Percentiles rank a stretch among this genome's conserved stretches.
Evolutionary conservation across 1,284 basidiomycete genomes (phyloP).

Genomic region (Puccinia triticina): DNA sequence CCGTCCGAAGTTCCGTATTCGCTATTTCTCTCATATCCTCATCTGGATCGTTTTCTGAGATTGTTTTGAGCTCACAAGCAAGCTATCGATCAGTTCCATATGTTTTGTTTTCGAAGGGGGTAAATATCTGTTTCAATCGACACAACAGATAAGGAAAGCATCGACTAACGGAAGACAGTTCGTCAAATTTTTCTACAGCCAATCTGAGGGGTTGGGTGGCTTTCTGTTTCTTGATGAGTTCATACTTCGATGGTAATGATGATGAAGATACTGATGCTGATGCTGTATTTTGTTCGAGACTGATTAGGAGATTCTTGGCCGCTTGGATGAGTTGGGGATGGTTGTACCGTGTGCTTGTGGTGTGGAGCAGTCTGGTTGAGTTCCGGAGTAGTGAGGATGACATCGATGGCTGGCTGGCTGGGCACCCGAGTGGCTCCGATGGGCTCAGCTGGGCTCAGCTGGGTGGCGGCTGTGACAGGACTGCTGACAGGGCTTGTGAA

Average conservation of each 20-base stretch:
- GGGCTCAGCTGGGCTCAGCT: background rate
- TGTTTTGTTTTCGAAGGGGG: background rate
- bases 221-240: constrained; percentile 16
- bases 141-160: background rate
- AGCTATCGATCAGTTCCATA: constrained; percentile 35
- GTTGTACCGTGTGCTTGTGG: background rate
- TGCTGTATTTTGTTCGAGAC: background rate
- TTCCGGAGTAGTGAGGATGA: background rate
- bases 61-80: constrained; percentile 33
- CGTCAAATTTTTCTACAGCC: constrained; percentile 4
- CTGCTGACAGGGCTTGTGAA: constrained; percentile 8
- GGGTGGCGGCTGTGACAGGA: background rate
- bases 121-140: background rate
- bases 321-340: background rate
- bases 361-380: background rate
- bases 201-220: background rate
- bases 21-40: constrained; percentile 40
- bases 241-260: background rate
- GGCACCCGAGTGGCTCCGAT: background rate
- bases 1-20: background rate
- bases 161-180: constrained; percentile 13
- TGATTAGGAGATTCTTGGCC: background rate
- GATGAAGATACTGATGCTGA: background rate
- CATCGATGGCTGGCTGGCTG: background rate
- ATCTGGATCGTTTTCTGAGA: constrained; percentile 32